Evolutionary conservation across 192 early-diverging fungal species (phyloP).

Genomic region (Coemansia sp.): DNA sequence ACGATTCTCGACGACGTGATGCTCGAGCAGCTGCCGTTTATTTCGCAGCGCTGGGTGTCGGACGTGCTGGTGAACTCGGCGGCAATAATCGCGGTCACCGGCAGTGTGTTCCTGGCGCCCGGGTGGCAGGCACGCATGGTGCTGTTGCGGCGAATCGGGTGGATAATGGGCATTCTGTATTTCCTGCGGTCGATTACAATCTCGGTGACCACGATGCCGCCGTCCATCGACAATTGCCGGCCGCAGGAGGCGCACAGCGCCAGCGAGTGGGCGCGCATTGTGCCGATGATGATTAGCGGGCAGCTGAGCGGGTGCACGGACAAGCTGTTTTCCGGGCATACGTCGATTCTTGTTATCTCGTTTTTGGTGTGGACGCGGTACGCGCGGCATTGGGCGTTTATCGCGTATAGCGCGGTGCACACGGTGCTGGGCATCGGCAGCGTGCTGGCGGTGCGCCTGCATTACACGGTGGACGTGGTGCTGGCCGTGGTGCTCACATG

Average conservation of each 20-base stretch:
- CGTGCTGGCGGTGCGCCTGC: slow-evolving; percentile 52
- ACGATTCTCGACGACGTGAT: slow-evolving; percentile 21
- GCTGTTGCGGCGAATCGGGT: slow-evolving; percentile 49
- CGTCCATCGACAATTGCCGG: slow-evolving; percentile 22
- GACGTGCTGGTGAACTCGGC: slow-evolving; percentile 27
- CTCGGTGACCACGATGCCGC: slow-evolving; percentile 56
- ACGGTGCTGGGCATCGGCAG: slow-evolving; percentile 43
- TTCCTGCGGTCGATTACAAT: slow-evolving; percentile 54
- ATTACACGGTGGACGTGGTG: slow-evolving; percentile 59
- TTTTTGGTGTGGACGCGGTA: slow-evolving; percentile 54
- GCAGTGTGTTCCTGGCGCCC: slow-evolving; percentile 17
- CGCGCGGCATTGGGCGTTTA: slow-evolving; percentile 42
- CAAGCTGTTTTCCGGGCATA: slow-evolving; percentile 62
- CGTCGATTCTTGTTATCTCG: slow-evolving; percentile 48
- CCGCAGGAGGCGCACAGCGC: slow-evolving; percentile 8
- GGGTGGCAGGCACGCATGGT: slow-evolving; percentile 43
- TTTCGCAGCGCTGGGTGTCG: slow-evolving; percentile 9
- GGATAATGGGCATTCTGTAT: slow-evolving; percentile 54
- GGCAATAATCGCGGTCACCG: slow-evolving; percentile 7
- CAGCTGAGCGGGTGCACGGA: slow-evolving; percentile 53
- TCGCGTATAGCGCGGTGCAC: slow-evolving; percentile 40
- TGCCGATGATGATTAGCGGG: slow-evolving; percentile 34
- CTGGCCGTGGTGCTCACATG: slow-evolving; percentile 55
- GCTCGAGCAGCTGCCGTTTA: slow-evolving; percentile 13
- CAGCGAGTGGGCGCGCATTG: slow-evolving; percentile 5